Conservation (phyloP, 441 rosid genomes). For the Gossypium davidsonii region DNA sequence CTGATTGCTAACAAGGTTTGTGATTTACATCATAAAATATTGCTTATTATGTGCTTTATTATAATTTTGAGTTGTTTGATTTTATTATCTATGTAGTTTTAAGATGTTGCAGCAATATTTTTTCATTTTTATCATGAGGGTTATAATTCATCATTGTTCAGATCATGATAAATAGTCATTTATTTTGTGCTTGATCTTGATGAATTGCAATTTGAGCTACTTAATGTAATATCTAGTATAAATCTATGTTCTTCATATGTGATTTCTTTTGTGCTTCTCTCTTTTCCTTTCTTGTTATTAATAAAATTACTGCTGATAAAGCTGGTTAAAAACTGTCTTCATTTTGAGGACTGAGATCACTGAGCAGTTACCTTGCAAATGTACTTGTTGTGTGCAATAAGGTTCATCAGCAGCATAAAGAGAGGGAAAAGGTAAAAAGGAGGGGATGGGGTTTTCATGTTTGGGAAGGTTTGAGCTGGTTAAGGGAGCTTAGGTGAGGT, state of each 20-base stretch:
- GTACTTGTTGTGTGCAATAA: slow-evolving; percentile 17
- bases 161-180: slow-evolving; percentile 1
- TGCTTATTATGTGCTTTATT: slow-evolving; percentile 4
- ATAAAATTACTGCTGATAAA: slow-evolving; percentile 19
- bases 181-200: not conserved
- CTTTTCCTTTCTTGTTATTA: not conserved
- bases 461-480: slow-evolving; percentile 12
- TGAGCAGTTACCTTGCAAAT: slow-evolving; percentile 12
- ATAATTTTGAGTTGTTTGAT: not conserved
- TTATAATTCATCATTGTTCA: slow-evolving; percentile 7
- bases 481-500: slow-evolving; percentile 9
- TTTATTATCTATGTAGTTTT: not conserved
- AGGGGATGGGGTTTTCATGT: slow-evolving; percentile 20
- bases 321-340: slow-evolving; percentile 22
- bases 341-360: slow-evolving; percentile 9
- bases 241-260: not conserved
- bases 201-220: slow-evolving; percentile 6
- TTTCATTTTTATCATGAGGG: not conserved
- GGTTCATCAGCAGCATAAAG: slow-evolving; percentile 1
- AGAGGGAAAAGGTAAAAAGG: not conserved
- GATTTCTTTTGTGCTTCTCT: not conserved
- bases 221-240: not conserved
- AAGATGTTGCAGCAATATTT: not conserved
- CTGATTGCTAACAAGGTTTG: slow-evolving; percentile 25
- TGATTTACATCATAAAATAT: slow-evolving; percentile 18